Evolutionary conservation across 2,329 filamentous ascomycete species (phyloP), one percentile per base, ranked within the genome.

Genomic region (Diatrype stigma): DNA sequence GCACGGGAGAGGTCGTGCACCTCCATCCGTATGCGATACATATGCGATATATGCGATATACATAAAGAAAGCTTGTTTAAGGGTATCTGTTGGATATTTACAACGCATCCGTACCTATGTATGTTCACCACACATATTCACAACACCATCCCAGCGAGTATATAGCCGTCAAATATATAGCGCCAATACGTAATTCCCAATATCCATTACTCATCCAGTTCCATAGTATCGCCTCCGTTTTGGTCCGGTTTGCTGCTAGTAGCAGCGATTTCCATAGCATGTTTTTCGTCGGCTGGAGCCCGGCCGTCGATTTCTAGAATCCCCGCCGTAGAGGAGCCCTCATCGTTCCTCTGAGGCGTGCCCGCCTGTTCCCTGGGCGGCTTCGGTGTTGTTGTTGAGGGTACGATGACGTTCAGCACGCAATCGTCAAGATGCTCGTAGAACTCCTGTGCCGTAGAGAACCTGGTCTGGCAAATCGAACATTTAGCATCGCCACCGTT

Each of bases 371-470:
- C 62, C 45, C 60, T 61, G 26, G 61, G 49, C 11, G 53, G 51
- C 50, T 70, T 71, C 0, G 70, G 68, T 3, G 67, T 69, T 7
- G 67, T 69, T 7, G 70, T 19, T 23, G 40, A 66, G 6, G 79
- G 78, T 14, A 82, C 77, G 48, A 84, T 81, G 16, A 81, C 79
- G 47, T 79, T 79, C 42, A 84, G 70, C 32, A 84, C 80, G 49
- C 80, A 84, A 59, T 84, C 80, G 57, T 87, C 93, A 58, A 96
- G 76, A 76, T 97, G 93, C 73, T 97, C 93, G 69, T 97, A 96
- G 73, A 96, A 96, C 65, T 96, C 93, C 70, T 97, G 93, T 2
- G 93, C 90, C 54, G 87, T 93, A 59, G 80, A 79, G 67, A 96
- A 97, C 14, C 75, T 73, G 7, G 83, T 89, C 40, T 84, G 81